Evolutionary conservation across 257 asterid genomes (phyloP), one percentile per base, ranked within the genome.

Genomic region (Plantago elongata): DNA sequence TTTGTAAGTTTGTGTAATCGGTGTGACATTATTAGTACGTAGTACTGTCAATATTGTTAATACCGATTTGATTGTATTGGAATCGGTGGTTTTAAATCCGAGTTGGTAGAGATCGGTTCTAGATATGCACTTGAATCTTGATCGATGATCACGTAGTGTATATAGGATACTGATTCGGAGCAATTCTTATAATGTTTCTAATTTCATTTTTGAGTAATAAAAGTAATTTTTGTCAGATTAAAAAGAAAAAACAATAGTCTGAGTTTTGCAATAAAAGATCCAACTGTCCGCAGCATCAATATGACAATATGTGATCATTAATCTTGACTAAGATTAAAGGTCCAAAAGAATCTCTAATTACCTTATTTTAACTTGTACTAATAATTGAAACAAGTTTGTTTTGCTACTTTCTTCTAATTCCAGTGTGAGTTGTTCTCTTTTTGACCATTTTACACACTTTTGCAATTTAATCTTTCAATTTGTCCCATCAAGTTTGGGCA

Each of bases 251-350:
- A n/a, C n/a, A 22, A 22, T 2, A 22, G 27, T 22, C 60, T 51
- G 16, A 42, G 22, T 5, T 55, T 62, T 64, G 52, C 62, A 10
- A 13, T 27, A 45, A 45, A 34, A 34, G 2, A 47, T 73, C 76
- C 82, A 69, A 73, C 76, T 73, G 78, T 63, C 74, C 69, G 38
- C 82, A 70, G 59, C 74, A 73, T 69, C 64, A 18, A 70, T 10
- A 34, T 34, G 79, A 65, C 64, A 18, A 70, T 10, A 34, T 34
- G 79, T 73, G 61, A 70, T 77, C 74, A 73, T 77, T 70, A 73
- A 70, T 56, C 16, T 77, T 77, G 82, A 77, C 82, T 70, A 77
- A 54, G n/a, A 6, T 65, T 51, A 59, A 34, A 34, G 40, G 7
- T 34, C 7, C 5, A 34, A 34, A 7, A 62, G 69, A 69, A 77